These are phyloP conservation scores for Yarrowia hollandica DNA, from an alignment of 805 yeast genomes.

Conservation along the genomic window DNA sequence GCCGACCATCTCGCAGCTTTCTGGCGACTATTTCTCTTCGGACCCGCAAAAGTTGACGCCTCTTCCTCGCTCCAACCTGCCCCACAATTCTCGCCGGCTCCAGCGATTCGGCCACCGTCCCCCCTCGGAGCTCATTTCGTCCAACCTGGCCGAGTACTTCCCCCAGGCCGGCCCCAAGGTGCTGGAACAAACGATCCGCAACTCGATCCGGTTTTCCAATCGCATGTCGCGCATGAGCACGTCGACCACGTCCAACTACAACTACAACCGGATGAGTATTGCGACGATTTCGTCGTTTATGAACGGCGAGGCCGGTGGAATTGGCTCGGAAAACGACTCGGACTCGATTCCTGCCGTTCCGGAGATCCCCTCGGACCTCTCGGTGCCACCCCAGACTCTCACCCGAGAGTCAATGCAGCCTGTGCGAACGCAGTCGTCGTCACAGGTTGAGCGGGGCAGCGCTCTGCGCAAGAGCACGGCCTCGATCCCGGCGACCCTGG, in stretches of 20 bases:
- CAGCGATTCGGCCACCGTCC: constrained; percentile 72
- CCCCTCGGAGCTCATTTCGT: constrained; percentile 86
- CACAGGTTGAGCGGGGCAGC: constrained; percentile 8
- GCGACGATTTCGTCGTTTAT: constrained; percentile 38
- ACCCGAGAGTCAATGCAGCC: constrained; percentile 21
- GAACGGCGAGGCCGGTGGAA: constrained; percentile 32
- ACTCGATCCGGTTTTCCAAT: constrained; percentile 77
- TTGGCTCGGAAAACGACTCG: constrained; percentile 31
- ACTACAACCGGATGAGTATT: constrained; percentile 37
- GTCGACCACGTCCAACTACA: constrained; percentile 33
- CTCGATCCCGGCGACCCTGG: neutral
- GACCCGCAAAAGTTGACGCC: constrained; percentile 13
- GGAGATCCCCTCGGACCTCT: constrained; percentile 28
- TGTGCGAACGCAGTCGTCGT: constrained; percentile 11
- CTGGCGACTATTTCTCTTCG: constrained; percentile 23
- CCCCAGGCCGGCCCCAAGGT: constrained; percentile 75
- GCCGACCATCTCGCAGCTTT: constrained; percentile 9
- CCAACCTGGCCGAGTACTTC: constrained; percentile 85
- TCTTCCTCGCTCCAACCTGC: constrained; percentile 3
- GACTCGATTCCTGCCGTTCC: constrained; percentile 35
- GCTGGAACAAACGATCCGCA: constrained; percentile 76
- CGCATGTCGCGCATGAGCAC: constrained; percentile 49
- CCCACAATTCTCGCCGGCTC: constrained; percentile 7
- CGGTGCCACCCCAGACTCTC: neutral
- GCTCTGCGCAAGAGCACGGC: neutral